Percentiles rank a stretch among this genome's conserved stretches.
Evolutionary conservation across 106 monocot genomes (phyloP).

Genomic region (Acorus gramineus): DNA sequence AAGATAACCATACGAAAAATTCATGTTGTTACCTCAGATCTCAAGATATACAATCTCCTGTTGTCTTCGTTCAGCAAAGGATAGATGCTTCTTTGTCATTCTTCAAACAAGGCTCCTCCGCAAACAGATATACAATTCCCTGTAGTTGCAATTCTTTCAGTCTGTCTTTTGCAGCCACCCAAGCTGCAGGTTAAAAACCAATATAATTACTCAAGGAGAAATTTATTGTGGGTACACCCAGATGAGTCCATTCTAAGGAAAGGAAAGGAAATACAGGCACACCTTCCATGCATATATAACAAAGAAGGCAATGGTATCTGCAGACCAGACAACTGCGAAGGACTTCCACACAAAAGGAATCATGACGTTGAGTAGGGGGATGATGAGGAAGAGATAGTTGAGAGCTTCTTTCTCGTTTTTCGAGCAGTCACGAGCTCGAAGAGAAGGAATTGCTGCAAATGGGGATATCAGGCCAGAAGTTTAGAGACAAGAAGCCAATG

Average conservation of each 20-base stretch:
- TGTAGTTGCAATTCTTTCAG: slow-evolving; percentile 38
- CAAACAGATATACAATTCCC: slow-evolving; percentile 14
- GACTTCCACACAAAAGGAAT: slow-evolving; percentile 88
- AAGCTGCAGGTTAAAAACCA: slow-evolving; percentile 32
- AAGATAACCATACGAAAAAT: too few species aligned
- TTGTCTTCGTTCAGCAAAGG: too few species aligned
- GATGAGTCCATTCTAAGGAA: background rate
- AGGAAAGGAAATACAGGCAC: background rate
- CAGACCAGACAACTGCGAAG: slow-evolving; percentile 94
- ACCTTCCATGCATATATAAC: slow-evolving; percentile 97
- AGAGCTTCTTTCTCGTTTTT: slow-evolving; percentile 96
- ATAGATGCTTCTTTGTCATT: too few species aligned
- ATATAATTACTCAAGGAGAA: background rate
- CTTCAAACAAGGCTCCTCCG: too few species aligned
- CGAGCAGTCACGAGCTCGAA: slow-evolving; percentile 83
- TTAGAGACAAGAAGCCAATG: too few species aligned
- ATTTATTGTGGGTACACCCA: background rate
- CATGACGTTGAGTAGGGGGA: slow-evolving; percentile 69
- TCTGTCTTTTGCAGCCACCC: slow-evolving; percentile 72
- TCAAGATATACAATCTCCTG: too few species aligned
- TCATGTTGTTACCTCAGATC: too few species aligned
- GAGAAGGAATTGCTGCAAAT: slow-evolving; percentile 81
- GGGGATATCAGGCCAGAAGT: too few species aligned
- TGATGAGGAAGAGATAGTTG: slow-evolving; percentile 81
- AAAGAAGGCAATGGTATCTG: slow-evolving; percentile 75